These are phyloP conservation scores for Rhizoclosmatium sp. DNA, from an alignment of 192 early-diverging fungal species.

Conservation along the genomic window DNA sequence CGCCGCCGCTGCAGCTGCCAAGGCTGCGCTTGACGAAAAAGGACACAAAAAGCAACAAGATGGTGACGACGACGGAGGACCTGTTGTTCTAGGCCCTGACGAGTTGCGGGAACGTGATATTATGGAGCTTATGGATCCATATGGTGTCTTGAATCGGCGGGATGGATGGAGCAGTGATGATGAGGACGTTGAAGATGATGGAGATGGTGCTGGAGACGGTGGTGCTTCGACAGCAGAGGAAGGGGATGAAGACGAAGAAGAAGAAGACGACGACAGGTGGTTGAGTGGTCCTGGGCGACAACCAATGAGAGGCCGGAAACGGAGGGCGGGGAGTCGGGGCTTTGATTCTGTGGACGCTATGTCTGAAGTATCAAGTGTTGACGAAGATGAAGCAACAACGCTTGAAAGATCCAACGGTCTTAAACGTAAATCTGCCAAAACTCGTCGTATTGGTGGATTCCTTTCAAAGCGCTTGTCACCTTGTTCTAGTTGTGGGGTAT, in stretches of 20 bases:
- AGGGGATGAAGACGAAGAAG: not conserved
- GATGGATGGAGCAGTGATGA: not conserved
- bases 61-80: not conserved
- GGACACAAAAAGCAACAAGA: not conserved
- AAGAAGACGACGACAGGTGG: not conserved
- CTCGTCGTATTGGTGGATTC: too few species aligned
- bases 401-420: too few species aligned
- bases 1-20: not conserved
- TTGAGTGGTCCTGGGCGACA: not conserved
- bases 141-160: conserved; percentile 16
- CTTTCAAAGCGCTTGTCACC: not conserved
- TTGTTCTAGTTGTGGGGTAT: not conserved
- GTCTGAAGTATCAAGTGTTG: conserved; percentile 4
- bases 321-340: too few species aligned
- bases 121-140: conserved; percentile 37
- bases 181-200: not conserved
- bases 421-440: too few species aligned
- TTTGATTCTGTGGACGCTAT: conserved; percentile 1
- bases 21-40: not conserved
- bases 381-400: not conserved
- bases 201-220: not conserved
- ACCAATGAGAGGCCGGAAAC: too few species aligned
- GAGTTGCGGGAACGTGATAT: conserved; percentile 11
- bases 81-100: not conserved
- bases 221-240: not conserved